Evolutionary conservation across 139 green algal species (phyloP), one percentile per base, ranked within the genome.

Genomic region (Astrephomene gubernaculifera): DNA sequence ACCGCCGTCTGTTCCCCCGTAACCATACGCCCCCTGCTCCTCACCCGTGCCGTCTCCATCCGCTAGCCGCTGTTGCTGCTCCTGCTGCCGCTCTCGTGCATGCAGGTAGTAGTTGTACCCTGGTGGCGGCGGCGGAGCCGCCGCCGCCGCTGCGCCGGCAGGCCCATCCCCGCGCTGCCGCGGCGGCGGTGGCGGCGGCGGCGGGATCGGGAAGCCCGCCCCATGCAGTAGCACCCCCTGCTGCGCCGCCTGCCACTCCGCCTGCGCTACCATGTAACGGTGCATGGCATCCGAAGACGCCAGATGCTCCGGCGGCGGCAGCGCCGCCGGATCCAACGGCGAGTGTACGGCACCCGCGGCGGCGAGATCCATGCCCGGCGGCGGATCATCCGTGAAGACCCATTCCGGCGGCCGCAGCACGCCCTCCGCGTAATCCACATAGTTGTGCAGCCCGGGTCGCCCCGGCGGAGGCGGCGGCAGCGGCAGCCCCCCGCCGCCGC

Each of bases 301-400:
- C 19, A 83, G 76, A 60, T 83, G 76, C 39, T 61, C 60, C 10
- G 76, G 76, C 60, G 76, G 76, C 60, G 60, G 76, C 27, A 36
- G 29, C 24, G 76, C 14, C 5, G 22, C 76, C 9, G 76, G 60
- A n/a, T 83, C 60, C 3, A 72, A 3, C 0, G 76, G 76, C 21
- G 43, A 29, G 74, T 82, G 57, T 0, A 81, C n/a, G 33, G 72
- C 27, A 36, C 36, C 25, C 25, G 9, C 17, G 52, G 72, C 33
- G 27, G 72, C 53, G 49, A 63, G 4, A 22, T 83, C 76, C 24
- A 83, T 22, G 29, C 76, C 76, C 17, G 76, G 76, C n/a, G 76
- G 76, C 39, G 76, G 76, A 3, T 83, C 76, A 43, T 83, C 76
- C 1, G 76, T 83, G 76, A 83, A 83, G 27, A 83, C 29, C 74